Percentiles rank a stretch among this genome's conserved stretches.
Conservation (phyloP, 2,329 filamentous ascomycete genomes). For the Exophiala spinifera region DNA sequence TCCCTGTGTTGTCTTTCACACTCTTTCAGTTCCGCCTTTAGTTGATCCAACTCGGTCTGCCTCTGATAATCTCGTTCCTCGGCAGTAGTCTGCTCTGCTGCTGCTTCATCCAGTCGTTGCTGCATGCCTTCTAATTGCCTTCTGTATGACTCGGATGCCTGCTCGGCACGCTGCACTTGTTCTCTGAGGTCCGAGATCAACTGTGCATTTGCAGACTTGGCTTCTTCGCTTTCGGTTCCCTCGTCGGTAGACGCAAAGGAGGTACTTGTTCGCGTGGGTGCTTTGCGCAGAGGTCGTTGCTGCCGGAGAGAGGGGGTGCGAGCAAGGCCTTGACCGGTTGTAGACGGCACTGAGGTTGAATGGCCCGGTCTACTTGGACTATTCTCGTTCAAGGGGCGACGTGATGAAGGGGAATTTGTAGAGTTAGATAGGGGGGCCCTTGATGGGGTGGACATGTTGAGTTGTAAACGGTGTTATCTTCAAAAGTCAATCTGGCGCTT, state of each 20-base stretch:
- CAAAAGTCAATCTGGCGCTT: not conserved
- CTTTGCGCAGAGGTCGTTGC: constrained; percentile 36
- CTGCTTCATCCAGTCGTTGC: constrained; percentile 77
- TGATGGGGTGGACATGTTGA: constrained; percentile 26
- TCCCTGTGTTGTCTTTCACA: constrained; percentile 79
- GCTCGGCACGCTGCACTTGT: constrained; percentile 76
- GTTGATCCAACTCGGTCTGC: constrained; percentile 74
- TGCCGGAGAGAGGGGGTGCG: constrained; percentile 52
- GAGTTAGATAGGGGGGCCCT: constrained; percentile 23
- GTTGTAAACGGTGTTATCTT: not conserved
- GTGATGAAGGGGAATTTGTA: constrained; percentile 26
- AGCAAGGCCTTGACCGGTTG: constrained; percentile 63
- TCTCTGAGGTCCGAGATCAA: constrained; percentile 81
- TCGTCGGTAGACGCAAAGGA: constrained; percentile 34
- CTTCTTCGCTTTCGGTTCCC: constrained; percentile 63
- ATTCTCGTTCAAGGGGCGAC: constrained; percentile 28
- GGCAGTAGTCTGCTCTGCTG: constrained; percentile 76
- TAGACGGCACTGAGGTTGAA: constrained; percentile 17
- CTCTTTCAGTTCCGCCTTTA: constrained; percentile 84
- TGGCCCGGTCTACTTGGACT: constrained; percentile 19
- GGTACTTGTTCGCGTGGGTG: constrained; percentile 35
- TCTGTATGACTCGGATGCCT: constrained; percentile 70
- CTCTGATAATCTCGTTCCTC: constrained; percentile 86
- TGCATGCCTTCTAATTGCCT: constrained; percentile 85
- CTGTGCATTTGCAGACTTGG: constrained; percentile 73